Conservation (phyloP, 2,329 filamentous ascomycete species). For the Chrysoporthe puriensis region DNA sequence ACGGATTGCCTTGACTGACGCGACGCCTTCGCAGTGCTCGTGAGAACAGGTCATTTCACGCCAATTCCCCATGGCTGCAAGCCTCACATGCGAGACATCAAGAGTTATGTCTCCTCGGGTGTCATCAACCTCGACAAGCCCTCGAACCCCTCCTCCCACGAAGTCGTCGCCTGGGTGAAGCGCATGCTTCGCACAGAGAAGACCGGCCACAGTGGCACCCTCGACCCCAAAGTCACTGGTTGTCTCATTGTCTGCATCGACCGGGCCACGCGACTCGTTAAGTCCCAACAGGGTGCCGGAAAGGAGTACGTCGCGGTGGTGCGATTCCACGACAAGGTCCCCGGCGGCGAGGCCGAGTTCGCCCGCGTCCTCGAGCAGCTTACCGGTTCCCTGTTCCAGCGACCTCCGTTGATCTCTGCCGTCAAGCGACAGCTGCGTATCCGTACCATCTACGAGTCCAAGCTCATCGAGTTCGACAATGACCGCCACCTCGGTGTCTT, state of each 20-base stretch:
- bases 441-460: slow-evolving; percentile 96
- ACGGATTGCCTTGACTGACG: slow-evolving; percentile 14
- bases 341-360: slow-evolving; percentile 91
- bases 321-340: slow-evolving; percentile 91
- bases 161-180: slow-evolving; percentile 99
- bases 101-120: slow-evolving; percentile 95
- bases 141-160: slow-evolving; percentile 95
- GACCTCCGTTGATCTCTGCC: slow-evolving; percentile 94
- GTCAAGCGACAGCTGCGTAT: slow-evolving; percentile 99
- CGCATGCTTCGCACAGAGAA: slow-evolving; percentile 93
- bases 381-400: slow-evolving; percentile 95
- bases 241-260: slow-evolving; percentile 96
- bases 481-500: slow-evolving; percentile 96
- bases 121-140: slow-evolving; percentile 96
- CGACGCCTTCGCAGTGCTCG: slow-evolving; percentile 65
- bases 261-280: slow-evolving; percentile 94
- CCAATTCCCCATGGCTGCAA: slow-evolving; percentile 93
- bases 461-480: slow-evolving; percentile 97
- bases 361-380: slow-evolving; percentile 92
- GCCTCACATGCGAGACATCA: slow-evolving; percentile 90
- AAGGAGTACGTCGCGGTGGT: slow-evolving; percentile 99
- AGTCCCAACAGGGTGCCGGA: slow-evolving; percentile 97
- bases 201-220: slow-evolving; percentile 96
- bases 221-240: slow-evolving; percentile 97
- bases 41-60: slow-evolving; percentile 95